Base-by-base conservation (phyloP, 176 grass and related monocot species). In the Avena eriantha region DNA sequence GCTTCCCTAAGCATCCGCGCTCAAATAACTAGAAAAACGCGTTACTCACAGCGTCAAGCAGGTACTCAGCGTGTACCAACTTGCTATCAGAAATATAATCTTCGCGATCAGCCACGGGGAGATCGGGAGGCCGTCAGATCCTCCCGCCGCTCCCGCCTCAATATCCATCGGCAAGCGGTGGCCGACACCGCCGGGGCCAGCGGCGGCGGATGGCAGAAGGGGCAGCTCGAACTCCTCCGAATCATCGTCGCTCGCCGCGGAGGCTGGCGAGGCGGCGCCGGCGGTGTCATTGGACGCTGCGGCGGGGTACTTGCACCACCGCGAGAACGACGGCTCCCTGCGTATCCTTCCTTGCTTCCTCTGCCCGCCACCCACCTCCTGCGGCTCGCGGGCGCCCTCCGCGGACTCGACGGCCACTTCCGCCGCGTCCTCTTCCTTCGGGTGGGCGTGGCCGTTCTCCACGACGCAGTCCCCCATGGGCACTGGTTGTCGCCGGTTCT, bases 61-160 rank as follows among this genome's bases (percentile, higher is more conserved):
- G 50, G 92, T 96, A 77, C 97, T 99, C 22, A 99, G 85, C 73
- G 92, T 94, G 85, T 99, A 99, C 97, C 97, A 99, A 58, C 92
- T 83, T 73, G 92, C 79, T 56, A 96, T 91, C 85, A 93, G 86
- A 65, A 89, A 63, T 75, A 99, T 63, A 82, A 95, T 73, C 90
- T 96, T 98, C 13, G 91, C 78, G 67, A 96, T 61, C 69, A 94
- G 82, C 49, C 83, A 86, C 14, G 86, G 81, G 17, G 92, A 98
- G 85, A 98, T 50, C 21, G 92, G 29, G 22, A 69, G 73, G 9
- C 22, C 68, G 22, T 87, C 81, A 81, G 91, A 93, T 82, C 84
- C 82, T n/a, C 61, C 31, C 12, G 49, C 74, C 67, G 73, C 13
- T 4, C 89, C 88, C 47, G 82, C 87, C 86, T 98, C 92, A 19